Conservation (phyloP, 2,329 filamentous ascomycete genomes). For the Ceratocystis lukuohia region DNA sequence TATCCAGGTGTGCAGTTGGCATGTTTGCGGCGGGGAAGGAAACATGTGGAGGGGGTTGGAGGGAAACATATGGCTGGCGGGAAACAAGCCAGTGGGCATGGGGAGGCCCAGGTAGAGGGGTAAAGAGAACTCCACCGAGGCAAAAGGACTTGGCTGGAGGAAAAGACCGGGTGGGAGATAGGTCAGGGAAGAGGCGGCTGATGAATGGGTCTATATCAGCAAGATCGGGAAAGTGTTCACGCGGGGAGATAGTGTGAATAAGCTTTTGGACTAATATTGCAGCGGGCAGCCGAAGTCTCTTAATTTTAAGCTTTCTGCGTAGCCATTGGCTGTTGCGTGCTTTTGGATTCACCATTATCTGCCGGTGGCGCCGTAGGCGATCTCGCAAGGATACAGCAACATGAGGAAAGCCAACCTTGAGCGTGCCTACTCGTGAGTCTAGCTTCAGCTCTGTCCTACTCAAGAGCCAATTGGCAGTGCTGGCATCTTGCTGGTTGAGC, state of each 20-base stretch:
- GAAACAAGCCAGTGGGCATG: constrained; percentile 36
- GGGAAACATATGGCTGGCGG: constrained; percentile 35
- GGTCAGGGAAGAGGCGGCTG: constrained; percentile 36
- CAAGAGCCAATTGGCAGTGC: constrained; percentile 39
- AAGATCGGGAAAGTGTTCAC: constrained; percentile 32
- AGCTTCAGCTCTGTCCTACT: background rate
- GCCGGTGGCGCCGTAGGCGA: background rate
- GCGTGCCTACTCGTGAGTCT: constrained; percentile 2
- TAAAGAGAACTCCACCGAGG: constrained; percentile 30
- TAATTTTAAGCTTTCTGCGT: background rate
- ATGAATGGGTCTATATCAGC: constrained; percentile 34
- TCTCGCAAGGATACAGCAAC: background rate
- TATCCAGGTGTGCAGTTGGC: background rate
- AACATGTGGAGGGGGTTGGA: constrained; percentile 20
- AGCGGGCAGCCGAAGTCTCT: constrained; percentile 26
- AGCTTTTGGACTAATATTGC: constrained; percentile 36
- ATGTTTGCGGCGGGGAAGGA: no score
- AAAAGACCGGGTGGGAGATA: constrained; percentile 24
- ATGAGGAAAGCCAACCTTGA: background rate
- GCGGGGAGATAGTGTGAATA: constrained; percentile 38
- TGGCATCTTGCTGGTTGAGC: constrained; percentile 33
- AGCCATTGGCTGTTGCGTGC: background rate
- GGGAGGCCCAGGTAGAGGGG: constrained; percentile 27
- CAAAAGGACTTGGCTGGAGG: constrained; percentile 30
- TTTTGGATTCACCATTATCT: background rate